Conservation (phyloP, 805 yeast species). For the Candida verbasci region DNA sequence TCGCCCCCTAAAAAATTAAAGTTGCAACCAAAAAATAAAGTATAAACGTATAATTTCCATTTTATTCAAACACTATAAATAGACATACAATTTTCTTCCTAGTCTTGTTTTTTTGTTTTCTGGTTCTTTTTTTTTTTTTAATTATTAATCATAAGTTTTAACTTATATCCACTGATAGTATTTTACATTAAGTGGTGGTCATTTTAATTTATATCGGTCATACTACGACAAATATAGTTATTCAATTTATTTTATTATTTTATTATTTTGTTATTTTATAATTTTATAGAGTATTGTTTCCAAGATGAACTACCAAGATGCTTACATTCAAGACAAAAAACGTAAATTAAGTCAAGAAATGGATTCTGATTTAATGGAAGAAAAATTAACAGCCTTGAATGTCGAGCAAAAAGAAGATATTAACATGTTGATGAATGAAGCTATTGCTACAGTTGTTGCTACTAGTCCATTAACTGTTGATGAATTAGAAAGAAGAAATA, state of each 20-base stretch:
- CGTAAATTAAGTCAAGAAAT: constrained; percentile 9
- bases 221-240: not conserved
- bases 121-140: no score
- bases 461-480: constrained; percentile 5
- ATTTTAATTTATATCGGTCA: no score
- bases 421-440: constrained; percentile 3
- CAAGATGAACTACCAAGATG: constrained; percentile 10
- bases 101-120: no score
- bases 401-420: constrained; percentile 8
- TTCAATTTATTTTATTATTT: no score
- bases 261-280: no score
- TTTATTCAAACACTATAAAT: no score
- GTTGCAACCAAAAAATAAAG: constrained; percentile 1
- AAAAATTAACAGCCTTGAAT: constrained; percentile 5
- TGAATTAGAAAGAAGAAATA: constrained; percentile 7
- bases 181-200: no score
- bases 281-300: no score
- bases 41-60: no score
- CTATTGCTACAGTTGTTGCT: not conserved
- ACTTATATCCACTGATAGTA: no score
- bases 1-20: not conserved
- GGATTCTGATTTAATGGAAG: constrained; percentile 5
- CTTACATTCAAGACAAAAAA: constrained; percentile 10
- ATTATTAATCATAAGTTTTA: no score
- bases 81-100: not conserved